phyloP scores from a whole-genome alignment of 768 basidiomycete genomes.

The Cubamyces sp. region DNA sequence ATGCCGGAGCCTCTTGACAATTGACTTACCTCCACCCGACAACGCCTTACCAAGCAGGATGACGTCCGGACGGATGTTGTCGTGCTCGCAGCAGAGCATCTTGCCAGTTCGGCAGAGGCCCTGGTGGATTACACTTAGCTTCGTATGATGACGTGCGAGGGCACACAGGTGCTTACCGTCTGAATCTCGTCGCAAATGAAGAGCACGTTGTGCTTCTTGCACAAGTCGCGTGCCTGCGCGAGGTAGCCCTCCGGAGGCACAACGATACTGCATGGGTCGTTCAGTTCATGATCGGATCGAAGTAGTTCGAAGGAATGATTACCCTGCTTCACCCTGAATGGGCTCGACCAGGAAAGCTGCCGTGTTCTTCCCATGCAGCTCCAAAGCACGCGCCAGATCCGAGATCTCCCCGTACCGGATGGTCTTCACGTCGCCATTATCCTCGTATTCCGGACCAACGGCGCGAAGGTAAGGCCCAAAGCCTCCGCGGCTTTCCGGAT shows the following conservation, averaged over 20 bases:
- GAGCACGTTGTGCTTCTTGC: slow-evolving; percentile 92
- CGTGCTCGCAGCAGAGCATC: slow-evolving; percentile 90
- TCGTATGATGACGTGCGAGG: neutral
- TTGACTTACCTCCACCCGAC: slow-evolving; percentile 81
- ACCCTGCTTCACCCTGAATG: slow-evolving; percentile 99
- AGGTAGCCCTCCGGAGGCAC: slow-evolving; percentile 92
- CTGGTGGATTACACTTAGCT: slow-evolving; percentile 39
- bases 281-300: slow-evolving; percentile 3
- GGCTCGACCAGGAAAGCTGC: slow-evolving; percentile 97
- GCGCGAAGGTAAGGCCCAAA: slow-evolving; percentile 91
- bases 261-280: slow-evolving; percentile 64
- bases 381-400: slow-evolving; percentile 82
- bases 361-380: slow-evolving; percentile 76
- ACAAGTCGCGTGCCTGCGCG: slow-evolving; percentile 72
- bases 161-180: slow-evolving; percentile 57
- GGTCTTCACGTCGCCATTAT: slow-evolving; percentile 49
- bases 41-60: slow-evolving; percentile 95
- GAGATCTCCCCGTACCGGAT: slow-evolving; percentile 86
- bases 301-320: slow-evolving; percentile 35
- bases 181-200: slow-evolving; percentile 99
- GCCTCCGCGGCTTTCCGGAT: slow-evolving; percentile 82
- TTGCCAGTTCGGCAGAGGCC: slow-evolving; percentile 93
- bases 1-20: neutral
- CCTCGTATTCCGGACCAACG: slow-evolving; percentile 79
- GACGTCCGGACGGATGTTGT: slow-evolving; percentile 87